A percentile compares a stretch with the other conserved stretches of the same genome.
These are phyloP conservation scores for Sclerotinia minor DNA, from an alignment of 2,329 filamentous ascomycete genomes.

Conservation along the genomic window DNA sequence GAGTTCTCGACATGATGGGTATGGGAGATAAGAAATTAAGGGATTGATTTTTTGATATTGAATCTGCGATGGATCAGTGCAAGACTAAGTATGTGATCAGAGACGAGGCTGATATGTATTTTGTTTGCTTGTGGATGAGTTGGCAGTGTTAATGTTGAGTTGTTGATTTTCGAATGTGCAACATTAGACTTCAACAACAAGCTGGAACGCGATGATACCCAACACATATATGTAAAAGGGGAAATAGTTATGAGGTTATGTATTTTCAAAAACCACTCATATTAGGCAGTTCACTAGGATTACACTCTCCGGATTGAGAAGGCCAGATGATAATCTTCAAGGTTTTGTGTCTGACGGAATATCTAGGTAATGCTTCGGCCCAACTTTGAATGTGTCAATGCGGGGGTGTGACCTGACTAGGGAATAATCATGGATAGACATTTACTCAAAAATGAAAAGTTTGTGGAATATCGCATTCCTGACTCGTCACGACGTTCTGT, in stretches of 20 bases:
- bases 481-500: constrained; percentile 8
- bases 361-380: constrained; percentile 4
- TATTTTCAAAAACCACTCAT: neutral
- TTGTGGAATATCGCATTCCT: constrained; percentile 6
- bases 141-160: constrained; percentile 20
- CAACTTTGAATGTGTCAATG: constrained; percentile 11
- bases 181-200: constrained; percentile 19
- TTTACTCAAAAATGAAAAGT: neutral
- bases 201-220: constrained; percentile 16
- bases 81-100: neutral
- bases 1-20: constrained; percentile 17
- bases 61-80: neutral
- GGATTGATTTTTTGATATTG: neutral
- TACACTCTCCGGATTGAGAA: constrained; percentile 9
- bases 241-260: neutral
- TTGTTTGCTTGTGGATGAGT: constrained; percentile 7
- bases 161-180: constrained; percentile 19
- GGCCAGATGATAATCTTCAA: constrained; percentile 23
- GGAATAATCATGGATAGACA: neutral
- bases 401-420: constrained; percentile 18
- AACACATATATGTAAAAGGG: constrained; percentile 3
- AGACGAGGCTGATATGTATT: neutral
- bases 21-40: neutral
- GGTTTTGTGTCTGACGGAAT: constrained; percentile 8
- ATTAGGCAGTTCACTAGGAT: constrained; percentile 6